Percentiles rank a stretch among this genome's conserved stretches.
These are phyloP conservation scores for Debaryomycetaceae sp. DNA, from an alignment of 1,139 yeast species.

Conservation along the genomic window DNA sequence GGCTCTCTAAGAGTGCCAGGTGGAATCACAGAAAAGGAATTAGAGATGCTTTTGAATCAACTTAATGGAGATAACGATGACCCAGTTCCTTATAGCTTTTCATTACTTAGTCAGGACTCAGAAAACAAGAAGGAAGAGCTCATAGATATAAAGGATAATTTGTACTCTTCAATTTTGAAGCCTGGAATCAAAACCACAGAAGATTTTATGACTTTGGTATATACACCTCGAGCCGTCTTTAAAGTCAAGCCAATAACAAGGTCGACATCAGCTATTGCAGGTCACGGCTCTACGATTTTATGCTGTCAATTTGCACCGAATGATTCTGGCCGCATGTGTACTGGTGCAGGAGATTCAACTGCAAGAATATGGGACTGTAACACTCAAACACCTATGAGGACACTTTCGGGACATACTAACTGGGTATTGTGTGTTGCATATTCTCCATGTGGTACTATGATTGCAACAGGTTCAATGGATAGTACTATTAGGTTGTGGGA, in stretches of 20 bases:
- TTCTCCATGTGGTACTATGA: slow-evolving; percentile 86
- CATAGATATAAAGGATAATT: slow-evolving; percentile 72
- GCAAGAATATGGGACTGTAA: slow-evolving; percentile 98
- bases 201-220: slow-evolving; percentile 85
- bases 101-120: slow-evolving; percentile 48
- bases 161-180: slow-evolving; percentile 75
- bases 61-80: slow-evolving; percentile 67
- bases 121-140: slow-evolving; percentile 38
- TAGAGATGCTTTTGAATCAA: slow-evolving; percentile 82
- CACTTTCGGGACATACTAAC: slow-evolving; percentile 80
- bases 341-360: slow-evolving; percentile 98
- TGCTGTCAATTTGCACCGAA: slow-evolving; percentile 94
- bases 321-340: slow-evolving; percentile 80
- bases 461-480: slow-evolving; percentile 98
- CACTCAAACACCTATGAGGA: slow-evolving; percentile 84
- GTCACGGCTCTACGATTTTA: slow-evolving; percentile 91
- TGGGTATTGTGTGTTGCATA: slow-evolving; percentile 95
- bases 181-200: slow-evolving; percentile 90
- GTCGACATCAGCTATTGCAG: slow-evolving; percentile 88
- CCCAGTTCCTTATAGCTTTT: slow-evolving; percentile 86
- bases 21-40: slow-evolving; percentile 76
- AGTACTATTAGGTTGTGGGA: slow-evolving; percentile 88
- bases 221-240: slow-evolving; percentile 93
- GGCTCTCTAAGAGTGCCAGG: slow-evolving; percentile 92
- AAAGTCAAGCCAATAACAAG: slow-evolving; percentile 90